These are phyloP conservation scores for Coemansia sp. DNA, from an alignment of 192 early-diverging fungal species.

Conservation along the genomic window DNA sequence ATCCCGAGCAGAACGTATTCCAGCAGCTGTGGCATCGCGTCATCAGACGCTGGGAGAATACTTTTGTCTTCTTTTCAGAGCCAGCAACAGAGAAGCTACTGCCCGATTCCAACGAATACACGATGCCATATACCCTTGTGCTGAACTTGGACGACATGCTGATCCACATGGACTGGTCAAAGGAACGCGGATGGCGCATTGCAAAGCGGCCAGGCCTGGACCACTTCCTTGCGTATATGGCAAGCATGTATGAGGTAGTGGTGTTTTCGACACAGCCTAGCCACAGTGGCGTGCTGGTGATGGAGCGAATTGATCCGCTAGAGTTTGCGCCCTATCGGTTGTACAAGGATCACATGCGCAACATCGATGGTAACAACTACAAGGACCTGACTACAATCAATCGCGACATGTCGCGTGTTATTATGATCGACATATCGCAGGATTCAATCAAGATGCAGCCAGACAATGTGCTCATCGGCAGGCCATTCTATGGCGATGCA, in stretches of 20 bases:
- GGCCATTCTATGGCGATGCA: conserved; percentile 84
- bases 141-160: conserved; percentile 95
- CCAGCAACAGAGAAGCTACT: conserved; percentile 87
- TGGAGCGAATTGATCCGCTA: conserved; percentile 89
- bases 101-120: conserved; percentile 87
- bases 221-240: conserved; percentile 89
- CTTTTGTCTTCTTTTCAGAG: conserved; percentile 55
- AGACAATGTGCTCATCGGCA: conserved; percentile 83
- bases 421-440: conserved; percentile 90
- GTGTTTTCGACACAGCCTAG: conserved; percentile 88
- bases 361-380: conserved; percentile 80
- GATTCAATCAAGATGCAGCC: conserved; percentile 86
- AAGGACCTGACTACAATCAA: conserved; percentile 92
- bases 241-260: conserved; percentile 92
- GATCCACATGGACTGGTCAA: conserved; percentile 91
- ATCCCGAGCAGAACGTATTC: conserved; percentile 33
- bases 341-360: conserved; percentile 88
- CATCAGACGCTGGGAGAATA: conserved; percentile 19
- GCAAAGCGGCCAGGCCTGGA: conserved; percentile 96
- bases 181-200: conserved; percentile 94
- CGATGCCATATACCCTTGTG: conserved; percentile 87
- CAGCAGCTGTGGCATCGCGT: conserved; percentile 49
- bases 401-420: conserved; percentile 89
- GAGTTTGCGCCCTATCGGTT: conserved; percentile 83
- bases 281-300: conserved; percentile 77